Evolutionary conservation across 441 rosid genomes (phyloP), one percentile per base, ranked within the genome.

Genomic region (Syzygium syzygioides): DNA sequence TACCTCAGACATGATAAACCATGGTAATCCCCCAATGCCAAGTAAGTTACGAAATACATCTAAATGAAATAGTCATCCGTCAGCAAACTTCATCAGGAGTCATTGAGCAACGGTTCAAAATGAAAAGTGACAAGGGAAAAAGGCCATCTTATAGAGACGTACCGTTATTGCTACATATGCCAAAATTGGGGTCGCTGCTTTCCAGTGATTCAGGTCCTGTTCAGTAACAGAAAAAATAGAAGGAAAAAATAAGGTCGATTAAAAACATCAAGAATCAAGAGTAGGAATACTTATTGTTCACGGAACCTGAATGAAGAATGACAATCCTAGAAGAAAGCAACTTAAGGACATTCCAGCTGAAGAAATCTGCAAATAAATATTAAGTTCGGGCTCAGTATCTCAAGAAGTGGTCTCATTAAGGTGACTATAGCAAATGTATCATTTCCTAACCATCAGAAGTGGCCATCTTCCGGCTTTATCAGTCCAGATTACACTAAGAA

Each of bases 1-100:
- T 90, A 96, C 98, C 96, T 96, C 99, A 5, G 97, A 92, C 94
- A 95, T 93, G 71, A 97, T 92, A 91, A 94, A 92, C 95, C 93
- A 92, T 17, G 97, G 95, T 57, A 96, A 88, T 50, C 95, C 97
- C 87, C 91, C 92, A 91, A 94, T 90, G 89, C 98, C 99, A 10
- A 94, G 20, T 86, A 91, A 52, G 91, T 23, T 28, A 90, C 28
- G 17, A 85, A 66, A 62, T 80, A 93, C 12, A 92, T 94, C 98
- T 95, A 92, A 9, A 10, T 86, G 7, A 57, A 84, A 83, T 26
- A 52, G 88, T 30, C 15, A 57, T 53, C 68, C 23, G 88, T 87
- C 64, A 86, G 88, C 86, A 23, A 89, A 26, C 45, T 23, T 26
- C 23, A 32, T 5, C n/a, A 79, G 86, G 30, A 64, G 45, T 20